Percentiles rank a stretch among this genome's conserved stretches.
These are phyloP conservation scores for Malassezia restricta DNA, from an alignment of 1,284 basidiomycete genomes.

Conservation along the genomic window DNA sequence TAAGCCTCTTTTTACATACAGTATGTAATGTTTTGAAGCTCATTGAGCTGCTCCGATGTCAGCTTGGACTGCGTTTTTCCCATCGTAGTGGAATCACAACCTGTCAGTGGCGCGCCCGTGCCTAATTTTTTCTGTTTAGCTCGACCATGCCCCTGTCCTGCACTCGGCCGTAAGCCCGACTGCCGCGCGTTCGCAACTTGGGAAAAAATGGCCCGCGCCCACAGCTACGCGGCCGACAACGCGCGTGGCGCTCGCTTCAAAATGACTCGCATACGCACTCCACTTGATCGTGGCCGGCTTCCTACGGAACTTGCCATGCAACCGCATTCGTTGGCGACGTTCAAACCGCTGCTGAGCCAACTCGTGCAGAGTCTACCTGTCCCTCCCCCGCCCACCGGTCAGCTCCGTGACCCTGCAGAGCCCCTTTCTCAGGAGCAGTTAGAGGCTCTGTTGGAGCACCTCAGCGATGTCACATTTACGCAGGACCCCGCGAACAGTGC, in stretches of 20 bases:
- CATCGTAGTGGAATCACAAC: constrained; percentile 48
- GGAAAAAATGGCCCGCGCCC: too few species aligned
- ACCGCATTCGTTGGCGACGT: constrained; percentile 7
- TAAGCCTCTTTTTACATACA: constrained; percentile 54
- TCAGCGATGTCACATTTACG: constrained; percentile 40
- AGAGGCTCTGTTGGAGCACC: constrained; percentile 28
- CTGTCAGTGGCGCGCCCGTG: too few species aligned
- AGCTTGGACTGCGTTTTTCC: constrained; percentile 97
- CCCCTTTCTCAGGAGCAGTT: constrained; percentile 19
- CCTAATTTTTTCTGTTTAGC: too few species aligned
- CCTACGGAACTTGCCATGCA: too few species aligned
- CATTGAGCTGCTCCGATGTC: constrained; percentile 81
- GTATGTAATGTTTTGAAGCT: constrained; percentile 96
- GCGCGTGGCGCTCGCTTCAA: too few species aligned
- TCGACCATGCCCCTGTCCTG: too few species aligned
- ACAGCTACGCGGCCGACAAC: too few species aligned
- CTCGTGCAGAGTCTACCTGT: constrained; percentile 11
- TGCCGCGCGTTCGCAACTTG: neutral
- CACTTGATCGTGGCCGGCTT: too few species aligned
- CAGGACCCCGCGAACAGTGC: constrained; percentile 31
- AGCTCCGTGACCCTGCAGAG: neutral
- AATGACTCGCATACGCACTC: too few species aligned
- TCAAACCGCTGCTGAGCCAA: constrained; percentile 9
- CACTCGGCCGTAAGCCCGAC: too few species aligned
- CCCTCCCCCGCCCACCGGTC: constrained; percentile 5